phyloP scores from a whole-genome alignment of 352 stramenopile species.

The Thalassiosira livingstoniorum region DNA sequence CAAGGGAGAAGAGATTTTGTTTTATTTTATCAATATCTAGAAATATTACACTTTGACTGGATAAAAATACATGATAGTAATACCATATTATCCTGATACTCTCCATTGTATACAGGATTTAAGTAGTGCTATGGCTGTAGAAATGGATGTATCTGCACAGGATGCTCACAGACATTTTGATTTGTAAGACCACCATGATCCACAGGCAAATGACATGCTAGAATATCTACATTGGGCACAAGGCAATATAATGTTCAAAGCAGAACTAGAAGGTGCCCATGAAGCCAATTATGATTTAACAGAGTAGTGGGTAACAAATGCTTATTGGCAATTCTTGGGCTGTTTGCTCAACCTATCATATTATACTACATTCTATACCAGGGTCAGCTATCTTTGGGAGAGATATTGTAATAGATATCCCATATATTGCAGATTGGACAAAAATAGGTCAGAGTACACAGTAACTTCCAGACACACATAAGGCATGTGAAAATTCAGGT shows the following conservation, averaged over 20 bases:
- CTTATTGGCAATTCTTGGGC: conserved; percentile 22
- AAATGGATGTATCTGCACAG: too few species aligned
- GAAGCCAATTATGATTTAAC: not conserved
- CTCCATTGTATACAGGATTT: too few species aligned
- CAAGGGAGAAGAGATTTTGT: too few species aligned
- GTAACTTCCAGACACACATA: not conserved
- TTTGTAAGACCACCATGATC: conserved; percentile 21
- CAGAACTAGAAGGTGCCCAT: conserved; percentile 29
- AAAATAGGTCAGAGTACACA: conserved; percentile 20
- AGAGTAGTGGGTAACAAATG: conserved; percentile 33
- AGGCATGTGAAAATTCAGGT: not conserved
- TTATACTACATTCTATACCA: conserved; percentile 41
- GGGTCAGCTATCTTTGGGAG: conserved; percentile 45
- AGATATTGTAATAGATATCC: conserved; percentile 47
- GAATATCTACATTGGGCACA: conserved; percentile 35
- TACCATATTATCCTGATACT: too few species aligned
- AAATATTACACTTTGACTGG: too few species aligned
- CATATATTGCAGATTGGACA: conserved; percentile 38
- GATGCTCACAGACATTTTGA: too few species aligned
- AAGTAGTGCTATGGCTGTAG: too few species aligned
- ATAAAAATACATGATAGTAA: too few species aligned
- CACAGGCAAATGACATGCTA: conserved; percentile 47
- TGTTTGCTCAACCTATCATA: conserved; percentile 53
- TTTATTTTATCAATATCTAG: too few species aligned
- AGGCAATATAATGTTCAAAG: conserved; percentile 34